Evolutionary conservation across 352 stramenopile genomes (phyloP).

Genomic region (Phytophthora citricola): DNA sequence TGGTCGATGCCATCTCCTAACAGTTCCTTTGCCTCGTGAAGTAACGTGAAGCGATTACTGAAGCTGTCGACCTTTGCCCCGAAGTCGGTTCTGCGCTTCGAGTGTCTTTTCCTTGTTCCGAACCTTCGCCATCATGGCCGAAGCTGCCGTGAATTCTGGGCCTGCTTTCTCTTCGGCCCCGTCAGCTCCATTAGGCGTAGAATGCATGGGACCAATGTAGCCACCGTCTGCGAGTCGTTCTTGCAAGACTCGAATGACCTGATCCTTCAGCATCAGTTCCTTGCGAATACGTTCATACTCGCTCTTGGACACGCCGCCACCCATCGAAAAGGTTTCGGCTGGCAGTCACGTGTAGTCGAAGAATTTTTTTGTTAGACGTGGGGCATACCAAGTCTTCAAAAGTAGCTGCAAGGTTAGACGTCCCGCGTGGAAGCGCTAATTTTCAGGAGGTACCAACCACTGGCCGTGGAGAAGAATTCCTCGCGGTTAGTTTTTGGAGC

Average conservation of each 20-base stretch:
- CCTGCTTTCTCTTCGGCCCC: constrained; percentile 2
- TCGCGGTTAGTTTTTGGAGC: not conserved
- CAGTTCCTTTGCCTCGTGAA: constrained; percentile 23
- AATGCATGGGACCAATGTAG: constrained; percentile 24
- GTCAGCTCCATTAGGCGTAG: not conserved
- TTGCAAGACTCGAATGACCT: constrained; percentile 72
- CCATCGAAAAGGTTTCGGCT: constrained; percentile 43
- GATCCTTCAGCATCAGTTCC: constrained; percentile 72
- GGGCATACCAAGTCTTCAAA: constrained; percentile 22
- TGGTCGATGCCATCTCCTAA: constrained; percentile 7
- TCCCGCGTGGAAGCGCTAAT: not conserved
- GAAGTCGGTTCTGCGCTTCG: constrained; percentile 14
- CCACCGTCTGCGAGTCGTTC: constrained; percentile 51
- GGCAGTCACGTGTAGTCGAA: constrained; percentile 8
- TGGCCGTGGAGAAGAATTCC: constrained; percentile 7
- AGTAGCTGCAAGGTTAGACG: constrained; percentile 1
- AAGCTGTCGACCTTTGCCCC: constrained; percentile 18
- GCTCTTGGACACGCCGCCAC: constrained; percentile 72
- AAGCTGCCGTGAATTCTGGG: constrained; percentile 4
- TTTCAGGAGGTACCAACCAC: not conserved
- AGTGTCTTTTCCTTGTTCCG: constrained; percentile 16
- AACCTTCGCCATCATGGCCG: constrained; percentile 6
- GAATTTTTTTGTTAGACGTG: constrained; percentile 11
- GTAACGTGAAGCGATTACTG: constrained; percentile 22
- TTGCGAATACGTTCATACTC: constrained; percentile 80